A percentile compares a stretch with the other conserved stretches of the same genome.
phyloP scores from a whole-genome alignment of 805 yeast species.

The Candida montana region DNA sequence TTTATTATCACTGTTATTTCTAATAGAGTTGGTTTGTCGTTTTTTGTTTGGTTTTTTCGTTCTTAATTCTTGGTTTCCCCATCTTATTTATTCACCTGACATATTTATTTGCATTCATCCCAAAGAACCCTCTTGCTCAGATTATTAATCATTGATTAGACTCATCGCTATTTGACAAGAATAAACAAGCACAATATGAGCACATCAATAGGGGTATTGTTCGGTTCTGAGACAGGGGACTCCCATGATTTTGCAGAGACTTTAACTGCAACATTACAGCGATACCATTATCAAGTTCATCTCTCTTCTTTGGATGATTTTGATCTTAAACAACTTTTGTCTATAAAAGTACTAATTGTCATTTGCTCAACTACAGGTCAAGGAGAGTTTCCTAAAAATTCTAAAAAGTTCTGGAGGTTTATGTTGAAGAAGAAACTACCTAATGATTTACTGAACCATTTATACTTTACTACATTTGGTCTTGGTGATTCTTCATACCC shows the following conservation, averaged over 20 bases:
- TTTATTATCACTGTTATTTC: not conserved
- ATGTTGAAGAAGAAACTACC: constrained; percentile 65
- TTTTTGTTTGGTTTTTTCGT: too few relatives aligned
- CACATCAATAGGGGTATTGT: constrained; percentile 53
- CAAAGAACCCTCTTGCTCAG: not conserved
- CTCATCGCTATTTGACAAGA: not conserved
- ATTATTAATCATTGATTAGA: not conserved
- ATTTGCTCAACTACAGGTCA: constrained; percentile 92
- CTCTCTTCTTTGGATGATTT: constrained; percentile 56
- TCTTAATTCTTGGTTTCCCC: too few relatives aligned
- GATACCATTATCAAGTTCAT: constrained; percentile 44
- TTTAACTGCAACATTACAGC: constrained; percentile 49
- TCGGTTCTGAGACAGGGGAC: constrained; percentile 92
- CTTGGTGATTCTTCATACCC: constrained; percentile 93
- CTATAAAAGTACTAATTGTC: constrained; percentile 43
- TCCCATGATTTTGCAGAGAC: constrained; percentile 78
- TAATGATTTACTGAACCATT: constrained; percentile 51
- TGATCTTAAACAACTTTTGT: constrained; percentile 47
- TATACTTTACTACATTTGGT: constrained; percentile 73
- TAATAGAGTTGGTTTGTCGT: too few relatives aligned
- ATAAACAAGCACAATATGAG: constrained; percentile 7
- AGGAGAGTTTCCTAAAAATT: constrained; percentile 85
- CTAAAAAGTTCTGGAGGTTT: constrained; percentile 67
- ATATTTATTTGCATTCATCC: not conserved
- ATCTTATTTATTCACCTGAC: not conserved